Evolutionary conservation across 257 asterid species (phyloP).

Genomic region (Linderniella brevidens): DNA sequence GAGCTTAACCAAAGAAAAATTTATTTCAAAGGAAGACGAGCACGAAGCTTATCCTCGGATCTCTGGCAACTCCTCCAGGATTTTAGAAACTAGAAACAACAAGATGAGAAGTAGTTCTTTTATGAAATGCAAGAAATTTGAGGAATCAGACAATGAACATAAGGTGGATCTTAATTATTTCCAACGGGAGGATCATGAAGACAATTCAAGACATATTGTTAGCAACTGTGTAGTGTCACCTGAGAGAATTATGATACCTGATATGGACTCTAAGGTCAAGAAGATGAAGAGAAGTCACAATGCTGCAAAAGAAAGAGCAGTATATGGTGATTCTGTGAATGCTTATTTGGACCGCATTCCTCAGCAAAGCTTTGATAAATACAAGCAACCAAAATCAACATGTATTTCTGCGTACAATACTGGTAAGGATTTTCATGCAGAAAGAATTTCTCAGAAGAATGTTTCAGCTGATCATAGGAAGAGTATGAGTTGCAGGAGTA

Average conservation of each 20-base stretch:
- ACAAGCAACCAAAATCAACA: constrained; percentile 17
- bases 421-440: constrained; percentile 15
- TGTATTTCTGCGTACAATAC: constrained; percentile 20
- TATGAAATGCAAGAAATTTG: constrained; percentile 18
- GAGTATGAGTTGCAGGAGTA: constrained; percentile 12
- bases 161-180: constrained; percentile 17
- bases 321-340: constrained; percentile 8
- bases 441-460: constrained; percentile 18
- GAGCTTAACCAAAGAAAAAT: constrained; percentile 27
- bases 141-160: constrained; percentile 23
- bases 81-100: constrained; percentile 18
- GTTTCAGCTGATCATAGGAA: constrained; percentile 18
- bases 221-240: too few relatives aligned
- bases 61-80: constrained; percentile 21
- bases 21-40: constrained; percentile 16
- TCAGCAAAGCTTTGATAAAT: constrained; percentile 19
- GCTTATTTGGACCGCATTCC: constrained; percentile 14
- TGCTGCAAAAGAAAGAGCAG: constrained; percentile 20
- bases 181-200: constrained; percentile 19
- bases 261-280: constrained; percentile 19
- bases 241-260: constrained; percentile 1
- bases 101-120: constrained; percentile 25
- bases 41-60: constrained; percentile 22
- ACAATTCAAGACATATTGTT: too few relatives aligned
- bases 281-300: constrained; percentile 24